A percentile compares a stretch with the other conserved stretches of the same genome.
phyloP scores from a whole-genome alignment of 768 basidiomycete genomes.

The Boletus vermiculosoides region DNA sequence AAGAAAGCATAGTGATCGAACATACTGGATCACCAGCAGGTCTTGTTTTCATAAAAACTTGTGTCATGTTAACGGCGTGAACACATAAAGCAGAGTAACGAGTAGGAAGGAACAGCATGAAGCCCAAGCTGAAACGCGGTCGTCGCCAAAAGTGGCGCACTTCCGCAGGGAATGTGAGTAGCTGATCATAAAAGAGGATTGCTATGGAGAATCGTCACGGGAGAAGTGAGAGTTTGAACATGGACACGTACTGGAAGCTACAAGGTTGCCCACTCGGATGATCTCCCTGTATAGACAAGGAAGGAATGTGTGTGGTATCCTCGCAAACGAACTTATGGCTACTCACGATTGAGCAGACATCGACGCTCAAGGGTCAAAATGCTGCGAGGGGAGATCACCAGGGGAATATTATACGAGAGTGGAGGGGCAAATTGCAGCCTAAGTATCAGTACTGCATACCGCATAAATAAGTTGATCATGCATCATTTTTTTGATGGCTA shows the following conservation, averaged over 20 bases:
- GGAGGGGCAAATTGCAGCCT: too few species aligned
- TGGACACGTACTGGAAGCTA: conserved; percentile 9
- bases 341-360: conserved; percentile 8
- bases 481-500: too few species aligned
- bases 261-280: background rate
- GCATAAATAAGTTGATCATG: too few species aligned
- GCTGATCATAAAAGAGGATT: conserved; percentile 44
- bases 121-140: conserved; percentile 31
- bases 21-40: background rate
- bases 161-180: conserved; percentile 44
- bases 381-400: background rate
- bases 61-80: conserved; percentile 37
- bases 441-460: too few species aligned
- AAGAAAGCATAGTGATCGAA: background rate
- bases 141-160: conserved; percentile 44
- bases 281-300: background rate
- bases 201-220: conserved; percentile 9
- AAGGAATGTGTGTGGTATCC: background rate
- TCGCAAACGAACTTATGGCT: background rate
- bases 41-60: conserved; percentile 32
- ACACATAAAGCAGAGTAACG: conserved; percentile 41
- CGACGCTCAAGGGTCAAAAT: background rate
- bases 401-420: too few species aligned
- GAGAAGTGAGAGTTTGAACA: background rate
- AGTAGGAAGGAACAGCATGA: conserved; percentile 40